phyloP scores from a whole-genome alignment of 1,284 basidiomycete genomes.

The Cryptococcus wingfieldii region DNA sequence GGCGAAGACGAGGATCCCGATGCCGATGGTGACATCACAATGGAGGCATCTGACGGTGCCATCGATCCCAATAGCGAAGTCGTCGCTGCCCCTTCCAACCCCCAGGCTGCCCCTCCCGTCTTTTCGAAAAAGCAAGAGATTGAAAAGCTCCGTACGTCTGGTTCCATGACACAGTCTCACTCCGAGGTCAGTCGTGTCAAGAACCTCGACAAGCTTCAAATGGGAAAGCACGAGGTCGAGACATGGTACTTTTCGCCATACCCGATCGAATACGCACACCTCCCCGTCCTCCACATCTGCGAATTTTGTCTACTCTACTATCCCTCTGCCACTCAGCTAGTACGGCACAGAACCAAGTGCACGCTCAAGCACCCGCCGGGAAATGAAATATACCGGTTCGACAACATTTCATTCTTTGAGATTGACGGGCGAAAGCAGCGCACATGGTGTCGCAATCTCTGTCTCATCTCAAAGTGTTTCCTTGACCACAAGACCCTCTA shows the following conservation, averaged over 20 bases:
- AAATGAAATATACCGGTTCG: slow-evolving; percentile 97
- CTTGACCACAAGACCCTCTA: slow-evolving; percentile 99
- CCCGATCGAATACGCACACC: slow-evolving; percentile 94
- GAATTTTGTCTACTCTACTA: slow-evolving; percentile 95
- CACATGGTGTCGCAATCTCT: slow-evolving; percentile 96
- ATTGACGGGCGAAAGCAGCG: slow-evolving; percentile 95
- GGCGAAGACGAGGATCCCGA: slow-evolving; percentile 57
- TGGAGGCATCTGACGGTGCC: slow-evolving; percentile 51
- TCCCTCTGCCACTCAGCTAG: slow-evolving; percentile 79
- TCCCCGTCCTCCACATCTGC: slow-evolving; percentile 93
- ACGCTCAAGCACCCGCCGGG: slow-evolving; percentile 93
- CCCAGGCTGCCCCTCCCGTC: slow-evolving; percentile 53
- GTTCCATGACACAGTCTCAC: slow-evolving; percentile 98
- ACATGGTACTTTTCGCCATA: slow-evolving; percentile 99
- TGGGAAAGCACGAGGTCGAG: slow-evolving; percentile 93
- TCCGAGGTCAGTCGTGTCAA: slow-evolving; percentile 97
- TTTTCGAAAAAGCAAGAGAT: slow-evolving; percentile 96
- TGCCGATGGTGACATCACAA: slow-evolving; percentile 56
- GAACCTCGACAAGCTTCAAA: slow-evolving; percentile 94
- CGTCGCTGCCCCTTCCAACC: slow-evolving; percentile 51
- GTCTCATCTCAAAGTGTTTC: slow-evolving; percentile 95
- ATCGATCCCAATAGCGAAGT: slow-evolving; percentile 41
- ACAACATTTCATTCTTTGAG: slow-evolving; percentile 96
- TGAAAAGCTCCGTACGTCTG: slow-evolving; percentile 93
- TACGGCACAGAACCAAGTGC: slow-evolving; percentile 87